Percentiles rank a stretch among this genome's conserved stretches.
These are phyloP conservation scores for Suillus subalutaceus DNA, from an alignment of 768 basidiomycete genomes.

Conservation along the genomic window DNA sequence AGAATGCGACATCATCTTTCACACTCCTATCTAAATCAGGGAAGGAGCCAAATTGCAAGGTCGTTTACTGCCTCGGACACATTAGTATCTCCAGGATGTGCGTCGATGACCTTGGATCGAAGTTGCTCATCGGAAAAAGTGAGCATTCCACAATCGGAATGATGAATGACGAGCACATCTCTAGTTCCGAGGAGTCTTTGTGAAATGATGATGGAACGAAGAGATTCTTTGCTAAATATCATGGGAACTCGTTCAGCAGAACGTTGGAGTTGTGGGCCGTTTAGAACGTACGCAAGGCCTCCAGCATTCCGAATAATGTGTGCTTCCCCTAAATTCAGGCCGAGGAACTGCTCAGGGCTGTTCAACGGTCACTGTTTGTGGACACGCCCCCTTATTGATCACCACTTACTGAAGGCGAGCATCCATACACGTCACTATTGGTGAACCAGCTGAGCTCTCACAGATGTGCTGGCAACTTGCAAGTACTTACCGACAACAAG, in stretches of 20 bases:
- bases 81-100: conserved; percentile 36
- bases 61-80: conserved; percentile 53
- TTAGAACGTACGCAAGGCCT: conserved; percentile 53
- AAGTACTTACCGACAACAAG: conserved; percentile 38
- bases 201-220: conserved; percentile 70
- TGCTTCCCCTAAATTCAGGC: conserved; percentile 66
- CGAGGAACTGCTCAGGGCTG: conserved; percentile 61
- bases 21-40: conserved; percentile 52
- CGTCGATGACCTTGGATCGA: conserved; percentile 50
- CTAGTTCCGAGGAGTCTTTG: conserved; percentile 72
- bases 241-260: neutral
- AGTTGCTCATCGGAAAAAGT: conserved; percentile 57
- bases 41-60: conserved; percentile 49
- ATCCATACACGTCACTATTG: conserved; percentile 72
- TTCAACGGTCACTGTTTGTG: conserved; percentile 7
- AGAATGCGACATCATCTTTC: conserved; percentile 57
- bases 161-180: conserved; percentile 70
- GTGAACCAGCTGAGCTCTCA: neutral
- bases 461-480: neutral
- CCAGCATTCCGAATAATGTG: conserved; percentile 80
- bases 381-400: neutral
- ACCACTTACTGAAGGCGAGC: conserved; percentile 61
- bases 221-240: conserved; percentile 54
- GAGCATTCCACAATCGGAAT: conserved; percentile 76
- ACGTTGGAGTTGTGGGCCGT: neutral